Evolutionary conservation across 108 stramenopile species (phyloP), one percentile per base, ranked within the genome.

Genomic region (Cyclotella kingstonii): DNA sequence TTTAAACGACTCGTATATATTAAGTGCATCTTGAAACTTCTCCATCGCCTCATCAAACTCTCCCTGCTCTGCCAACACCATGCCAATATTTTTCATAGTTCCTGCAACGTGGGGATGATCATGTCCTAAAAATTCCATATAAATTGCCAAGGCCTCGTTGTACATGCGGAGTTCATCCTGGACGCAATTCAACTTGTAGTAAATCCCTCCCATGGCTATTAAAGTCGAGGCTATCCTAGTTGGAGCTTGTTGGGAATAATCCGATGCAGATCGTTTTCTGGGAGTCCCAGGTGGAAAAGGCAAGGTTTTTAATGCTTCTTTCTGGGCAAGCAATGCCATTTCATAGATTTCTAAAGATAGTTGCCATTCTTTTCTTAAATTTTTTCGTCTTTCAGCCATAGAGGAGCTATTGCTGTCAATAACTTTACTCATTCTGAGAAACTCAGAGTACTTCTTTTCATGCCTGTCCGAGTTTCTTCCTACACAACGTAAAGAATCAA

Each of bases 71-170:
- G 88, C 88, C 4, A 89, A 69, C 21, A 89, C 88, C 84, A 84
- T 89, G 12, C 88, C 88, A 53, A 89, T 89, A 35, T 89, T 89
- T 40, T 89, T 89, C 47, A 81, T 80, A 4, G 88, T 85, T 2
- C 88, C 88, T 1, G 88, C 88, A 40, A 86, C 85, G 55, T 81
- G 84, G 3, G 78, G 61, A 47, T 86, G 85, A 25, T 83, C 74
- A 25, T 78, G 76, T 12, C 88, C 88, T 25, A 84, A 77, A 8
- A 77, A 65, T n/a, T 72, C 57, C 25, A 52, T 47, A 51, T 89
- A 89, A 4, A 86, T 73, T 19, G 33, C 52, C 48, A 84, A 81
- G 19, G 88, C 88, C 39, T 83, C 75, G 14, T 47, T 64, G 47
- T 89, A 89, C 72, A 81, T 84, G 28, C 70, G 50, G 17, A 89